Evolutionary conservation across 306 rosid species (phyloP).

Genomic region (Trifolium subterraneum): DNA sequence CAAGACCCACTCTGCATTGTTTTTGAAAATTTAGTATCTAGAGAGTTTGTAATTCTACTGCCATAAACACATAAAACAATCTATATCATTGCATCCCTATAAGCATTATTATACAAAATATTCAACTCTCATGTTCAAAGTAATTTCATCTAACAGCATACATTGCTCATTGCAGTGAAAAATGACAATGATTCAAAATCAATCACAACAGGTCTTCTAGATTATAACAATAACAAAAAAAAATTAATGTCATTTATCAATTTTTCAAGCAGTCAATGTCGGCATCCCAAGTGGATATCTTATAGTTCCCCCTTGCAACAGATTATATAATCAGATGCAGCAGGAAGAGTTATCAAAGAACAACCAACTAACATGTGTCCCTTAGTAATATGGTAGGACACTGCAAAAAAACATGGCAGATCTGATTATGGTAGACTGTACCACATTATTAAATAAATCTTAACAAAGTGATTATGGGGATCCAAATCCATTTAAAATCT

Average conservation of each 20-base stretch:
- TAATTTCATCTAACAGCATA: constrained; percentile 24
- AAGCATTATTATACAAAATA: not conserved
- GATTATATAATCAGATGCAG: not conserved
- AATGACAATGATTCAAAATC: constrained; percentile 7
- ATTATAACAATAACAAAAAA: not conserved
- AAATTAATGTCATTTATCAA: constrained; percentile 6
- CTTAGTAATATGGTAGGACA: not conserved
- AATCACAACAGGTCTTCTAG: constrained; percentile 9
- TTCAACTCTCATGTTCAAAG: constrained; percentile 5
- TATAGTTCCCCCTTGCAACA: constrained; percentile 1
- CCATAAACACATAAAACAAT: constrained; percentile 1
- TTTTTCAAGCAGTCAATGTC: constrained; percentile 21
- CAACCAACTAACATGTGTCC: not conserved
- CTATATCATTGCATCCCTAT: constrained; percentile 6
- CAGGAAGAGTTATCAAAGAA: constrained; percentile 8
- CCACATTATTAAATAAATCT: not conserved
- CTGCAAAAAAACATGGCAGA: not conserved
- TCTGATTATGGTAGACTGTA: not conserved
- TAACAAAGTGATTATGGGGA: not conserved
- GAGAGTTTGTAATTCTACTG: constrained; percentile 12
- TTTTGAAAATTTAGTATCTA: constrained; percentile 40
- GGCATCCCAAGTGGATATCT: constrained; percentile 14
- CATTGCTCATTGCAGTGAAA: not conserved
- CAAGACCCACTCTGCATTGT: constrained; percentile 92
- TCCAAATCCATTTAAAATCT: constrained; percentile 2